Base-by-base conservation (phyloP, 2,329 filamentous ascomycete genomes). In the Neodidymelliopsis sp. region DNA sequence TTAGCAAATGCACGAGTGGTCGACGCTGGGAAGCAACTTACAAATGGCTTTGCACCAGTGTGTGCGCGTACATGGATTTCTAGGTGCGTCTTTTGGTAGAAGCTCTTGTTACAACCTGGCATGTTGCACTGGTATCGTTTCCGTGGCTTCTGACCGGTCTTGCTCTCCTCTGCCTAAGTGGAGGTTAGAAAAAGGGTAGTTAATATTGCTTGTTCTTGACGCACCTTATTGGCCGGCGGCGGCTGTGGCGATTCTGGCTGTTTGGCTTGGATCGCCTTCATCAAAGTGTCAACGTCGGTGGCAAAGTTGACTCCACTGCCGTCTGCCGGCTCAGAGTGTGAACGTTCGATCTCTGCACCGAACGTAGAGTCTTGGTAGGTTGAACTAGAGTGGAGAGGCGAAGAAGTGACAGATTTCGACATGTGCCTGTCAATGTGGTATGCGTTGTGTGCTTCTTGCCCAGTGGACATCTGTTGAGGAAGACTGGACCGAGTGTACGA, bases 1-100 rank as follows among this genome's bases (percentile, higher is more conserved):
- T 70, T 40, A 67, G 59, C 35, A 22, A 22, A 6, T 12, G 24
- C 4, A n/a, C 15, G 10, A 6, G 11, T 18, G 15, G 12, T 10
- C 4, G 16, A 10, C 16, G 25, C 8, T 12, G 10, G 2, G 1
- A 9, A 4, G 15, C 10, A 33, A 56, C 90, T 79, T 77, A 96
- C 88, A 70, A 93, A 97, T 52, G 93, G 93, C 70, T 91, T 94
- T 43, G 89, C 85, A 12, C 94, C 94, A 2, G 90, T 96, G 73
- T 99, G 94, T 4, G 89, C 87, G 57, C 92, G 83, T 34, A 84
- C 86, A 71, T 99, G 94, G 37, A 95, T 97, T 53, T 94, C 89
- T 9, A 97, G 81, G 63, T 97, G 93, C 1, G 92, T 96, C 75
- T 93, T 96, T 69, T 97, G 93, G 51, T 84, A 85, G 72, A 97